Evolutionary conservation across 2,329 filamentous ascomycete genomes (phyloP).

Genomic region (Cercospora sp.): DNA sequence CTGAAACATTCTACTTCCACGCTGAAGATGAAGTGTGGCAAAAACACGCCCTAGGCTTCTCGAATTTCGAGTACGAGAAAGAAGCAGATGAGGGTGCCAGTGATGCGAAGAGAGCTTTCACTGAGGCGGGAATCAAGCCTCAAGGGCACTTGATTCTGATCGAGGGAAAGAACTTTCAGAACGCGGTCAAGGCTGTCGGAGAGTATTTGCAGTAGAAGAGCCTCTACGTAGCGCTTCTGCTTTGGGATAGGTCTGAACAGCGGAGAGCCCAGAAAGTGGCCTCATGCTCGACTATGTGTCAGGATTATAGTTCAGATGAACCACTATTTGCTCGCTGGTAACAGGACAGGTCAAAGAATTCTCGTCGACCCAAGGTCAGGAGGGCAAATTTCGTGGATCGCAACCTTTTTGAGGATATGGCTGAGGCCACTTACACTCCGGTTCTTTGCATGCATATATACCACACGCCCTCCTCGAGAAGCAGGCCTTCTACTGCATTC

Average conservation of each 20-base stretch:
- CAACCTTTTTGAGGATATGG: background rate
- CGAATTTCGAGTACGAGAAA: constrained; percentile 75
- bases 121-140: constrained; percentile 85
- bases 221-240: background rate
- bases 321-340: background rate
- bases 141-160: constrained; percentile 84
- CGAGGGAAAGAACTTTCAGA: constrained; percentile 73
- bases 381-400: background rate
- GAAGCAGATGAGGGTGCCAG: constrained; percentile 74
- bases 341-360: background rate
- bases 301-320: background rate
- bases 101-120: constrained; percentile 92
- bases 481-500: background rate
- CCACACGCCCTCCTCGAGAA: background rate
- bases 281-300: background rate
- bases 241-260: background rate
- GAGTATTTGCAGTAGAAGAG: constrained; percentile 61
- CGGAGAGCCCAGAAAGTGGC: background rate
- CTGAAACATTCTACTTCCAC: constrained; percentile 84
- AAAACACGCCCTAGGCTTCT: constrained; percentile 68
- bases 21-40: constrained; percentile 91
- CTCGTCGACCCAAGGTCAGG: background rate
- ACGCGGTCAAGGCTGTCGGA: constrained; percentile 71
- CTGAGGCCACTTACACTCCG: background rate
- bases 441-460: background rate